Evolutionary conservation across 2,329 filamentous ascomycete genomes (phyloP), one percentile per base, ranked within the genome.

Genomic region (Colletotrichum karsti): DNA sequence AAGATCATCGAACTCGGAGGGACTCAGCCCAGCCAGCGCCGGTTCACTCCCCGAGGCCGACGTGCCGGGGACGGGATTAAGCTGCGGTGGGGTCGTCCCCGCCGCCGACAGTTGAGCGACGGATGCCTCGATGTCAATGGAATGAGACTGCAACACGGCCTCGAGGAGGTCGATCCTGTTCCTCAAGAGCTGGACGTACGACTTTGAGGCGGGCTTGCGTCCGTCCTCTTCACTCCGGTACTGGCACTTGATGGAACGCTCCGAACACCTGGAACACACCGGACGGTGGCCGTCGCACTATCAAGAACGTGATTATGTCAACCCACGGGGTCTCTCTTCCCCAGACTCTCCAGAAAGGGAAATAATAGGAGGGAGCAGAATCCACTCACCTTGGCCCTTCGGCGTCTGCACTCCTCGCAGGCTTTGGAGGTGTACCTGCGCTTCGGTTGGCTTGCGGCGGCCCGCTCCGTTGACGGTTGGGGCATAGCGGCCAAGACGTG

Each of bases 321-420:
- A 30, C 30, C 46, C 8, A 44, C 15, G 33, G 18, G 7, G 10
- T 18, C 15, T 3, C 6, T 28, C 20, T 12, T 18, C n/a, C n/a
- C n/a, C n/a, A n/a, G n/a, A n/a, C 7, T 0, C n/a, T 10, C 9
- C 15, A 15, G 26, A 24, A 9, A 4, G 9, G 18, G 4, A 7
- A 26, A 28, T 15, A 28, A 15, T 12, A 37, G n/a, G 39, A 37
- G 4, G 10, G 20, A 48, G 8, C 12, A 20, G 18, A 59, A 33
- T 51, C 12, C 37, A 58, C 56, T 35, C 13, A 79, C 79, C 75
- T 80, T 80, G 22, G 76, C 75, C 57, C 77, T 72, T 30, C 78
- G 75, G 20, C 77, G 75, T 5, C 78, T 77, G 60, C 79, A 81
- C 68, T 76, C 75, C 56, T 80, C 75, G 48, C 79, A 81, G 4